Base-by-base conservation (phyloP, 108 stramenopile species). In the Nitzschia putrida region DNA sequence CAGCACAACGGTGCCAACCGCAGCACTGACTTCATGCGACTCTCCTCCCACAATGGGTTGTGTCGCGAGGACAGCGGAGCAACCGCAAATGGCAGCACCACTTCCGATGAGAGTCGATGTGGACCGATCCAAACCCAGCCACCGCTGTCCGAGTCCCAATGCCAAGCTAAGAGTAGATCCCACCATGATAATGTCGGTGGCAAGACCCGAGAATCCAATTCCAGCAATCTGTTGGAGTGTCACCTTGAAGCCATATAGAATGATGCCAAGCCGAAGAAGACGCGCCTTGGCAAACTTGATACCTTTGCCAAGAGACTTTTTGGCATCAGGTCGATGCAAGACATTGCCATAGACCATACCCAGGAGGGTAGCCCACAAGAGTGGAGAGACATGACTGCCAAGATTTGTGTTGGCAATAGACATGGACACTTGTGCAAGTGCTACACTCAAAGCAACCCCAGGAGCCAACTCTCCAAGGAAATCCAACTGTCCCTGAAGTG, bases 271-370 rank as follows among this genome's bases (percentile, higher is more conserved):
- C 23, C 67, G 67, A 38, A 68, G 42, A 10, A 68, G 41, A n/a
- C 67, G 67, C 13, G 54, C 67, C 67, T 68, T 68, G 53, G 67
- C 45, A 38, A 68, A 68, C 41, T 68, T 68, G 40, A 68, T 68
- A 8, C 67, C 67, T 9, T 38, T 56, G 0, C 45, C 53, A 38
- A 68, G 41, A 4, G 54, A 44, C 22, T 43, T 51, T 37, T 56
- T 56, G 39, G 67, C 53, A 12, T 68, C 55, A 16, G 25, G 25
- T 23, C 20, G 45, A 21, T 68, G 67, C 40, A 68, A 56, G 24
- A 43, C 16, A 43, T 68, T 68, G 0, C 67, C 67, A 52, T 68
- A 68, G 29, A 53, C 55, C 55, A 56, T 68, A 7, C 67, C 67
- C 3, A 68, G 29, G 54, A 68, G 55, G 39, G 67, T 68, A 1